Conservation (phyloP, 2,329 filamentous ascomycete genomes). For the Harringtonia lauricola region DNA sequence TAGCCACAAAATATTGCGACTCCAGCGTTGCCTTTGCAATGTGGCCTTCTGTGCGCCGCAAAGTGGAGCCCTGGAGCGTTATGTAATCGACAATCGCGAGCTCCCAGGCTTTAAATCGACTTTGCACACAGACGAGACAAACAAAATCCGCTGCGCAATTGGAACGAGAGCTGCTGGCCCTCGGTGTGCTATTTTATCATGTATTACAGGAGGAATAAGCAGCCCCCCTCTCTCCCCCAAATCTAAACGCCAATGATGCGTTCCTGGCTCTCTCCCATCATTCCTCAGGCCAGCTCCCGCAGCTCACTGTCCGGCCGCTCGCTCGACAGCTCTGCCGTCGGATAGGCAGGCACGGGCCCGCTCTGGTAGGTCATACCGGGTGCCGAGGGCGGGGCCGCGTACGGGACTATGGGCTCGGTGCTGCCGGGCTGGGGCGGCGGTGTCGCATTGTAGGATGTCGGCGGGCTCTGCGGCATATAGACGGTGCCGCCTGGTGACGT, state of each 20-base stretch:
- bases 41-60: conserved; percentile 3
- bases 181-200: too few relatives aligned
- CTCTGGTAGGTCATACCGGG: conserved; percentile 11
- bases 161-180: too few relatives aligned
- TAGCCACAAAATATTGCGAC: neutral
- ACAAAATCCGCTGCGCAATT: too few relatives aligned
- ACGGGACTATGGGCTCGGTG: neutral
- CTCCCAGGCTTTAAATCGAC: neutral
- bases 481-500: too few relatives aligned
- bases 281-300: conserved; percentile 19
- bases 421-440: neutral
- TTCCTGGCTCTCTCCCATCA: too few relatives aligned
- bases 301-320: conserved; percentile 19
- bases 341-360: conserved; percentile 11
- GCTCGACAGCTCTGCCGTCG: conserved; percentile 19
- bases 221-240: neutral
- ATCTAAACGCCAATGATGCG: too few relatives aligned
- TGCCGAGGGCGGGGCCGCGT: conserved; percentile 2
- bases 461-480: neutral
- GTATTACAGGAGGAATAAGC: too few relatives aligned
- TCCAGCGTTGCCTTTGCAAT: conserved; percentile 4
- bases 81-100: neutral
- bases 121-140: too few relatives aligned
- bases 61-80: neutral
- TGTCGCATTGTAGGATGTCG: neutral